A percentile compares a stretch with the other conserved stretches of the same genome.
These are phyloP conservation scores for Trichoderma lentiforme DNA, from an alignment of 2,329 filamentous ascomycete species.

Conservation along the genomic window DNA sequence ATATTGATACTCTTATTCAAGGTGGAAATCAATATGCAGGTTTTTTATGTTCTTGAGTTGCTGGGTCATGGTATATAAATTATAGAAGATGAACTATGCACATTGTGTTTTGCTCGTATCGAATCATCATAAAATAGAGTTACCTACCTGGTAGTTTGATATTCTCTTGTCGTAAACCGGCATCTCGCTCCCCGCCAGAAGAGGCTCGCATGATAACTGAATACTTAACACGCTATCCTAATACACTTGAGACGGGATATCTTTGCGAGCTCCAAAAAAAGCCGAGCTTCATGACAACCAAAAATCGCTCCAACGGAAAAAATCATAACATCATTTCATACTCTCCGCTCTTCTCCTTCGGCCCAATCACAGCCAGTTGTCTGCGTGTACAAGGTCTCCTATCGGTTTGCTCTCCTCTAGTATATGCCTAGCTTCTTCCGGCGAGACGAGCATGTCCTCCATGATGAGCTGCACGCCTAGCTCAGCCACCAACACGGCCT, in stretches of 20 bases:
- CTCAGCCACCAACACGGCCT: conserved; percentile 76
- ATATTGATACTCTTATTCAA: neutral
- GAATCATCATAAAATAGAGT: neutral
- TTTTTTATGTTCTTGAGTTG: neutral
- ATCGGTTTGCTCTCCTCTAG: conserved; percentile 64
- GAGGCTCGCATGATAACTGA: neutral
- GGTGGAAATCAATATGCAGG: neutral
- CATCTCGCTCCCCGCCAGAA: neutral
- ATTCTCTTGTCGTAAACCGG: neutral
- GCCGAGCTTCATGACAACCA: neutral
- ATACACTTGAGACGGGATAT: neutral
- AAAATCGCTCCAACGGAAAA: neutral
- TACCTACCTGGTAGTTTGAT: neutral
- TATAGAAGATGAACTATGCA: neutral
- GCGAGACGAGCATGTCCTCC: conserved; percentile 51
- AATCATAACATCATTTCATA: neutral
- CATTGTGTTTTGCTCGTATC: neutral
- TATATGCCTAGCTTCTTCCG: conserved; percentile 49
- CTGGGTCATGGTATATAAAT: neutral
- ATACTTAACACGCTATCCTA: neutral
- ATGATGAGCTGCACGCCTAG: conserved; percentile 52
- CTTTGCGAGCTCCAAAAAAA: neutral
- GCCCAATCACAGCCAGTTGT: conserved; percentile 33
- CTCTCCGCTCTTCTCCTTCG: neutral
- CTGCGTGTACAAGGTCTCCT: conserved; percentile 66